These are phyloP conservation scores for Emericellopsis terricola DNA, from an alignment of 495 filamentous ascomycete species.

Conservation along the genomic window DNA sequence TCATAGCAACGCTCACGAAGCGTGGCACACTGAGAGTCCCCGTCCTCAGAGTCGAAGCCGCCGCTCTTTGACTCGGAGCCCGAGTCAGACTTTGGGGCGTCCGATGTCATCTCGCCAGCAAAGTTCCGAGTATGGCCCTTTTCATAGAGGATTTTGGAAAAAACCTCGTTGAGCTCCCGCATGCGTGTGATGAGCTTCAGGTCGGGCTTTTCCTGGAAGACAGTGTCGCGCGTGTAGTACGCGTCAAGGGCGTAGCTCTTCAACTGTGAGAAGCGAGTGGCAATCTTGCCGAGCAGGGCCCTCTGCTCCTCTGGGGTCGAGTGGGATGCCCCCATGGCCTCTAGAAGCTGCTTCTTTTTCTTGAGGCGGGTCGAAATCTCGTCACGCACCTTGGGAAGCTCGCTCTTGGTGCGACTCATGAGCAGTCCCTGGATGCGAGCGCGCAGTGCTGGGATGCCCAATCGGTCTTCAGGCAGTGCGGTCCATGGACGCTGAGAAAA, in stretches of 20 bases:
- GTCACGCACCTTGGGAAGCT: neutral
- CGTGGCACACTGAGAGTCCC: neutral
- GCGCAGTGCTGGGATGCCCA: neutral
- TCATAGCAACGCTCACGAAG: neutral
- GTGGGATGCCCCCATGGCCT: neutral
- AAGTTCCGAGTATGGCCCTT: neutral
- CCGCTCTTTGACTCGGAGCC: too few relatives aligned
- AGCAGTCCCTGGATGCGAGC: neutral
- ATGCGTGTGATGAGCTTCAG: conserved; percentile 1
- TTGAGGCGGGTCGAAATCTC: neutral
- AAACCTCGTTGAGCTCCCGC: neutral
- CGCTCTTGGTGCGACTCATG: neutral
- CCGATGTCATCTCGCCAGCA: neutral
- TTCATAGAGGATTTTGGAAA: neutral
- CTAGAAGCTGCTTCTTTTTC: neutral
- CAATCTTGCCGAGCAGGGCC: neutral
- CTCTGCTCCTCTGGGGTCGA: neutral
- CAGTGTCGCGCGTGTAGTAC: neutral
- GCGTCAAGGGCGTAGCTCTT: neutral
- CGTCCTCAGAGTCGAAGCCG: too few relatives aligned
- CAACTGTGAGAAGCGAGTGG: neutral
- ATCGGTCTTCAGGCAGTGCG: neutral
- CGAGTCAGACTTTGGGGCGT: neutral
- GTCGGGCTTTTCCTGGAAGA: neutral
- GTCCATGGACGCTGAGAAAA: neutral